Conservation (phyloP, 2,329 filamentous ascomycete genomes). For the Cladosporium sp. region DNA sequence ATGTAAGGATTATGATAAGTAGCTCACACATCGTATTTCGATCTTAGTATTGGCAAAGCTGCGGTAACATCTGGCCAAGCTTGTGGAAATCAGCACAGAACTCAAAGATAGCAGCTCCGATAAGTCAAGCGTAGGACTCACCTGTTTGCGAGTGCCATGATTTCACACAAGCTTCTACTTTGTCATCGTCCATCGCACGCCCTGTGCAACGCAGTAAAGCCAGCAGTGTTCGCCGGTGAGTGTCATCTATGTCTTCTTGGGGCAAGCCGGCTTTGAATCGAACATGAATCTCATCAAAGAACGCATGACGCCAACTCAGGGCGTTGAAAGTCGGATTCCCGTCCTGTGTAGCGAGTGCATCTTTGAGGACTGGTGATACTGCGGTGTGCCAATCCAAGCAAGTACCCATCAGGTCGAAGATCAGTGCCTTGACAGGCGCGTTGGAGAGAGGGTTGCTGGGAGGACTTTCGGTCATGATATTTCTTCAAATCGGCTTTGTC, state of each 20-base stretch:
- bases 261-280: constrained; percentile 34
- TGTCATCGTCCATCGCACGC: not conserved
- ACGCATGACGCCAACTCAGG: constrained; percentile 48
- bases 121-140: not conserved
- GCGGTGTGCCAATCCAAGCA: too few relatives aligned
- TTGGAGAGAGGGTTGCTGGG: too few relatives aligned
- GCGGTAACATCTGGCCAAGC: constrained; percentile 50
- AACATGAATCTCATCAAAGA: constrained; percentile 44
- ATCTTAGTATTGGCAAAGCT: constrained; percentile 39
- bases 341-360: not conserved
- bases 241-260: constrained; percentile 51
- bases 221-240: constrained; percentile 42
- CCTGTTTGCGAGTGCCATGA: constrained; percentile 46
- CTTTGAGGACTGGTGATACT: too few relatives aligned
- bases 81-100: not conserved
- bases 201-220: constrained; percentile 29
- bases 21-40: constrained; percentile 28
- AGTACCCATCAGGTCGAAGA: too few relatives aligned
- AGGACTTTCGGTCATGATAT: too few relatives aligned
- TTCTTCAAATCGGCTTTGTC: too few relatives aligned
- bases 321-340: constrained; percentile 30
- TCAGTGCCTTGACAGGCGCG: too few relatives aligned
- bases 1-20: not conserved
- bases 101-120: not conserved
- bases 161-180: constrained; percentile 1